Conservation (phyloP, 2,329 filamentous ascomycete species). For the Exophiala dermatitidis region DNA sequence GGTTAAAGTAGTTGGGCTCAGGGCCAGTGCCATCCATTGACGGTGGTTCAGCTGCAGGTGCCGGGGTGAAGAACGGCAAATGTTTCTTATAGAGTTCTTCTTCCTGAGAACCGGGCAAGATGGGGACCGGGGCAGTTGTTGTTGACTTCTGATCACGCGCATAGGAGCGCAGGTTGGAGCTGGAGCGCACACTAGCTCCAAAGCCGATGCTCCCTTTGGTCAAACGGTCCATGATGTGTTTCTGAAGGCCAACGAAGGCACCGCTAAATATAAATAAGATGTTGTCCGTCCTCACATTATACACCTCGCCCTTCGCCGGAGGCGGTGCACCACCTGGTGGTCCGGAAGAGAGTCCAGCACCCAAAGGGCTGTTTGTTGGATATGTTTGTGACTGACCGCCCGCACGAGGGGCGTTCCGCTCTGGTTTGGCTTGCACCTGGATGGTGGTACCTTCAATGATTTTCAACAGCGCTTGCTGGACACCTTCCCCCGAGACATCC, state of each 20-base stretch:
- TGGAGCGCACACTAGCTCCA: conserved; percentile 66
- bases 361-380: conserved; percentile 35
- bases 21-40: conserved; percentile 15
- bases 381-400: conserved; percentile 35
- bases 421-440: conserved; percentile 74
- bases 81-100: conserved; percentile 54
- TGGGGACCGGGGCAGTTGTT: conserved; percentile 38
- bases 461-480: conserved; percentile 91
- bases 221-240: conserved; percentile 77
- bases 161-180: conserved; percentile 28
- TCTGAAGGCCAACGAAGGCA: conserved; percentile 88
- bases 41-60: conserved; percentile 29
- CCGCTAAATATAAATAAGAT: conserved; percentile 97
- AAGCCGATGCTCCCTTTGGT: conserved; percentile 85
- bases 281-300: conserved; percentile 82
- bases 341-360: conserved; percentile 27
- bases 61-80: conserved; percentile 52
- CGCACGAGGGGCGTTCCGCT: conserved; percentile 37
- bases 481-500: conserved; percentile 91
- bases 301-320: conserved; percentile 51
- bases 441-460: conserved; percentile 94
- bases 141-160: conserved; percentile 27
- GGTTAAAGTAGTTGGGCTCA: conserved; percentile 47
- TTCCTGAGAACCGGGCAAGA: conserved; percentile 58
- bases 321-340: conserved; percentile 30